phyloP scores from a whole-genome alignment of 768 basidiomycete genomes.

The Russula abietina region DNA sequence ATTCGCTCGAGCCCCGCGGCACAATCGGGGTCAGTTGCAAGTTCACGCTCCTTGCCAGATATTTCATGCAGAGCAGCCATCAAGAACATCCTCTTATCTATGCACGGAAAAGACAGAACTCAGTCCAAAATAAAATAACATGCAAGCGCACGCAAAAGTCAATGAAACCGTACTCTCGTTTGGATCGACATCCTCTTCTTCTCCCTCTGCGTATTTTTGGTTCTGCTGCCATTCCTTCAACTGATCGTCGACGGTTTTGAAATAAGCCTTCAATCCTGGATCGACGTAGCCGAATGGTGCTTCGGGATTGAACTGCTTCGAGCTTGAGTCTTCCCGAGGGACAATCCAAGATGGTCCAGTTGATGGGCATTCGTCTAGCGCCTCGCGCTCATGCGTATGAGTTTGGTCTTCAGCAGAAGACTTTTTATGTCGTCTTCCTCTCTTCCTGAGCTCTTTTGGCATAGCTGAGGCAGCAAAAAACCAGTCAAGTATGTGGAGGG shows the following conservation, averaged over 20 bases:
- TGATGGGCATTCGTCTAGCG: conserved; percentile 11
- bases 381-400: conserved; percentile 24
- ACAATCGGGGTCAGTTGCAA: conserved; percentile 92
- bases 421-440: conserved; percentile 72
- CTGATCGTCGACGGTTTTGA: conserved; percentile 80
- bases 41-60: conserved; percentile 78
- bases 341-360: conserved; percentile 71
- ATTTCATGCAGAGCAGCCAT: conserved; percentile 80
- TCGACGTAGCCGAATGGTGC: conserved; percentile 90
- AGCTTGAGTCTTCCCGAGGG: conserved; percentile 31
- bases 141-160: conserved; percentile 3
- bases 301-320: conserved; percentile 45
- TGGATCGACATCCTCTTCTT: conserved; percentile 48
- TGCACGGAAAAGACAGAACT: background rate
- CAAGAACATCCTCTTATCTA: conserved; percentile 49
- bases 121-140: conserved; percentile 19
- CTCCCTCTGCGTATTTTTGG: conserved; percentile 40
- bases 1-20: conserved; percentile 87
- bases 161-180: conserved; percentile 58
- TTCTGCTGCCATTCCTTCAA: conserved; percentile 80
- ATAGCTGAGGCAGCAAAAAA: conserved; percentile 34
- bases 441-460: conserved; percentile 70
- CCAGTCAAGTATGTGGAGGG: background rate
- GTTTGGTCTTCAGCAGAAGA: conserved; percentile 29
- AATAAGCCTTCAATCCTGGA: conserved; percentile 88